phyloP scores from a whole-genome alignment of 192 early-diverging fungal genomes.

The Obelidium mucronatum region DNA sequence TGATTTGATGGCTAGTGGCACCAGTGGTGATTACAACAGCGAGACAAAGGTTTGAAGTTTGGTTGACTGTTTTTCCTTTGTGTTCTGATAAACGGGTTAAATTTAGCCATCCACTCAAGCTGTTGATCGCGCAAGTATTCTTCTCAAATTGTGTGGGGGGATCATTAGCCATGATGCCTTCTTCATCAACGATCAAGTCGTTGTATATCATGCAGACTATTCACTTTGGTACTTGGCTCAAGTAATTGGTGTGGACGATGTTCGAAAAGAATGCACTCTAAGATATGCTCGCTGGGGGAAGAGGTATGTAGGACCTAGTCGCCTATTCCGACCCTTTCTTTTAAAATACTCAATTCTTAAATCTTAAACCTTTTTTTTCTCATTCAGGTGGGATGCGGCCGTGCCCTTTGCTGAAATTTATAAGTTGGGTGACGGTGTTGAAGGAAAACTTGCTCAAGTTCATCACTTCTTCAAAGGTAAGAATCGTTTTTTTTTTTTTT shows the following conservation, averaged over 20 bases:
- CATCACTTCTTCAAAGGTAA: neutral
- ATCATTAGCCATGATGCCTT: neutral
- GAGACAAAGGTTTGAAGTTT: neutral
- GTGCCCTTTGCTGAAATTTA: neutral
- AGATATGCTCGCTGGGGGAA: conserved; percentile 24
- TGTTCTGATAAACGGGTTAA: neutral
- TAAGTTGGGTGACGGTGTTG: neutral
- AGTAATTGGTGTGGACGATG: neutral
- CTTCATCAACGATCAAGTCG: neutral
- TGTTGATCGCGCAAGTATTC: neutral
- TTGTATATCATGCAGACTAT: conserved; percentile 18
- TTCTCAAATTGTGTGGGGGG: neutral
- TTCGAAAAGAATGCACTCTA: neutral
- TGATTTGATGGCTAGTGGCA: neutral
- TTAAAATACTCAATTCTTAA: neutral
- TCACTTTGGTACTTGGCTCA: conserved; percentile 11
- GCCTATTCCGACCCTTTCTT: neutral
- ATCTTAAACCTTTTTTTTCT: neutral
- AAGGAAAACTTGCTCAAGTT: neutral
- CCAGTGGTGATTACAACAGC: neutral
- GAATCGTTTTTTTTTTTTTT: neutral
- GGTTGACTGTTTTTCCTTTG: neutral
- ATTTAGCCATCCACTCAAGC: too few species aligned
- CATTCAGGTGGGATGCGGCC: neutral
- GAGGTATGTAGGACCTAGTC: conserved; percentile 5